These are phyloP conservation scores for Fusarium begoniae DNA, from an alignment of 2,329 filamentous ascomycete species.

Conservation along the genomic window DNA sequence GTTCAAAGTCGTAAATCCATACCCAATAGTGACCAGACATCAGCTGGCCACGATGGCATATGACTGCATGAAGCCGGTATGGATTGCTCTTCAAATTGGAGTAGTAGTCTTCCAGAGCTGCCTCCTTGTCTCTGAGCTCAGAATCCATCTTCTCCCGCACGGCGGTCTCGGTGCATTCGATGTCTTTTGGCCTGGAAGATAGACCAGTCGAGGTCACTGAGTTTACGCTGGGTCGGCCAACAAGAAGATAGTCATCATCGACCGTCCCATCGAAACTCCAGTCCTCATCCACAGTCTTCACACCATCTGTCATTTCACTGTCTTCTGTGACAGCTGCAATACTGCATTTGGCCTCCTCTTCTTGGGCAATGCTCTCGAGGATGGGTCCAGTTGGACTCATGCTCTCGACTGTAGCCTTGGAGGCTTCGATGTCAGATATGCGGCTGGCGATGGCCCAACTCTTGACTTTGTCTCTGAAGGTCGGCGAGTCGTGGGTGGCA, in stretches of 20 bases:
- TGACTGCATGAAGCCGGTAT: slow-evolving; percentile 89
- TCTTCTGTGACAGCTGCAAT: not conserved
- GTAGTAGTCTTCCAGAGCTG: slow-evolving; percentile 41
- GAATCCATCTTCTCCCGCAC: slow-evolving; percentile 57
- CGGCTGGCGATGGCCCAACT: slow-evolving; percentile 79
- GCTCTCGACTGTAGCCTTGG: slow-evolving; percentile 40
- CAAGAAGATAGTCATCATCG: slow-evolving; percentile 49
- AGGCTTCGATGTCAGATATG: slow-evolving; percentile 63
- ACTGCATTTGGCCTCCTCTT: not conserved
- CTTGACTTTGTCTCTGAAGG: slow-evolving; percentile 72
- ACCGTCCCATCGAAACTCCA: slow-evolving; percentile 53
- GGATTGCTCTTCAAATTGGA: slow-evolving; percentile 69
- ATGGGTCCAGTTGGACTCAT: slow-evolving; percentile 42
- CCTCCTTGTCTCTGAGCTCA: slow-evolving; percentile 49
- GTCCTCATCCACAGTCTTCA: slow-evolving; percentile 36
- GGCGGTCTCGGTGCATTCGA: slow-evolving; percentile 36
- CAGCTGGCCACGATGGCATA: slow-evolving; percentile 83
- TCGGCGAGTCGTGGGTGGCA: slow-evolving; percentile 64
- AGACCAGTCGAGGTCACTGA: not conserved
- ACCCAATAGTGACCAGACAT: slow-evolving; percentile 94
- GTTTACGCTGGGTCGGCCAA: slow-evolving; percentile 32
- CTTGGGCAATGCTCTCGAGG: slow-evolving; percentile 38
- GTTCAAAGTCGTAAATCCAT: slow-evolving; percentile 90
- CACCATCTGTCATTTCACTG: not conserved
- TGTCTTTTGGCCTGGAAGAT: slow-evolving; percentile 15